Evolutionary conservation across 257 asterid genomes (phyloP).

Genomic region (Lycium barbarum): DNA sequence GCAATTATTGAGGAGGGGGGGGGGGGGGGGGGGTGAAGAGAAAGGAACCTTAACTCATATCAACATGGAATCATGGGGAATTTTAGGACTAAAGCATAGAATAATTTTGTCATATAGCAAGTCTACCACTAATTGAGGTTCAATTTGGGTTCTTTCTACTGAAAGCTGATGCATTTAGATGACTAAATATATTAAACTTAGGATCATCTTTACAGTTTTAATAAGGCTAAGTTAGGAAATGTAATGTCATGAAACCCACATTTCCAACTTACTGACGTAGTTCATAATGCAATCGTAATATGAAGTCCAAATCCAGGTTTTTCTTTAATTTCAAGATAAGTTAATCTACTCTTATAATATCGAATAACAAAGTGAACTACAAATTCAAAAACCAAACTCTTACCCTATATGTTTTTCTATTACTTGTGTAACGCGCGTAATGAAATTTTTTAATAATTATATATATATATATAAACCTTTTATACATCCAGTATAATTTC

Average conservation of each 20-base stretch:
- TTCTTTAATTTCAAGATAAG: background rate
- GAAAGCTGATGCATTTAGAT: background rate
- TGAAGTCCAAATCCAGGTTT: background rate
- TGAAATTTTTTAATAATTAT: no score
- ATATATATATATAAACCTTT: no score
- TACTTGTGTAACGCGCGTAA: no score
- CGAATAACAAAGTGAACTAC: no score
- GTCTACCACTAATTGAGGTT: conserved; percentile 20
- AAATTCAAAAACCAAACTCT: no score
- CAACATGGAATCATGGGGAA: background rate
- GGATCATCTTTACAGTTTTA: background rate
- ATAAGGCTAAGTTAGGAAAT: conserved; percentile 7
- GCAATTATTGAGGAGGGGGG: no score
- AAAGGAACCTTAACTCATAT: background rate
- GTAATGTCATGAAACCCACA: background rate
- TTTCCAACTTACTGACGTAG: background rate
- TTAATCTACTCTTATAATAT: no score
- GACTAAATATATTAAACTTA: background rate
- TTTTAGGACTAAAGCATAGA: background rate
- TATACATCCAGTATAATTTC: no score
- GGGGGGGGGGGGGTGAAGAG: no score
- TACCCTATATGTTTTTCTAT: no score
- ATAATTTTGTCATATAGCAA: conserved; percentile 16
- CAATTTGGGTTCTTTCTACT: background rate
- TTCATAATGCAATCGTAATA: background rate